Evolutionary conservation across 164 flowering plant species (phyloP).

Genomic region (Vitis riparia): DNA sequence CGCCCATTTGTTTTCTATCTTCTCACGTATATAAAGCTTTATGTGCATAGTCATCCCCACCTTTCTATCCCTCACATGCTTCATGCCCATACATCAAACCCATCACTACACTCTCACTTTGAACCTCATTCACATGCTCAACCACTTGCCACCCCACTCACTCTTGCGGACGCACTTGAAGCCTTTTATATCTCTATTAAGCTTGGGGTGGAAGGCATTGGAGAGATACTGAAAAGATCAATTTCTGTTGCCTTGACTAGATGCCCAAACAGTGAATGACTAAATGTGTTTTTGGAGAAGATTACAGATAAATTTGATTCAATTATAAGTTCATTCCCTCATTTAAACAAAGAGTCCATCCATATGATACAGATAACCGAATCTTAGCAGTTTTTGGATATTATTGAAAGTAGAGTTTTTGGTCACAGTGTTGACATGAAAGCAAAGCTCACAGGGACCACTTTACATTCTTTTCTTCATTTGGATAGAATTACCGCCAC

Average conservation of each 20-base stretch:
- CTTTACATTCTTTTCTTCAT: constrained; percentile 95
- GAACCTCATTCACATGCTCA: too few relatives aligned
- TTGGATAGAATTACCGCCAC: constrained; percentile 73
- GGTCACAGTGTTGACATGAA: constrained; percentile 38
- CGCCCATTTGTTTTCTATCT: too few relatives aligned
- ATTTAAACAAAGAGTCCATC: constrained; percentile 72
- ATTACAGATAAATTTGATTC: constrained; percentile 63
- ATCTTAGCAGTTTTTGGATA: constrained; percentile 52
- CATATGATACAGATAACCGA: constrained; percentile 71
- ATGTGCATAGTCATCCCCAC: too few relatives aligned
- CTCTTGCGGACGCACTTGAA: constrained; percentile 88
- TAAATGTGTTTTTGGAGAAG: constrained; percentile 74
- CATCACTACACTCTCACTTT: too few relatives aligned
- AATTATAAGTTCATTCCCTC: constrained; percentile 68
- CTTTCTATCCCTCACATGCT: too few relatives aligned
- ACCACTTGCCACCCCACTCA: constrained; percentile 56
- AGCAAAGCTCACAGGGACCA: constrained; percentile 78
- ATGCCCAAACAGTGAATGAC: constrained; percentile 69
- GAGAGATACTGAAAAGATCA: constrained; percentile 76
- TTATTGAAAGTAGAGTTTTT: constrained; percentile 39
- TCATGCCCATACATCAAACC: too few relatives aligned
- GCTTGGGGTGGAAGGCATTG: constrained; percentile 89
- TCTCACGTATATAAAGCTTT: too few relatives aligned
- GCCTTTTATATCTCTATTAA: constrained; percentile 89
- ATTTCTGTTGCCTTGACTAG: constrained; percentile 63